Percentiles rank a stretch among this genome's conserved stretches.
Evolutionary conservation across 257 asterid genomes (phyloP).

Genomic region (Solanum clarkiae): DNA sequence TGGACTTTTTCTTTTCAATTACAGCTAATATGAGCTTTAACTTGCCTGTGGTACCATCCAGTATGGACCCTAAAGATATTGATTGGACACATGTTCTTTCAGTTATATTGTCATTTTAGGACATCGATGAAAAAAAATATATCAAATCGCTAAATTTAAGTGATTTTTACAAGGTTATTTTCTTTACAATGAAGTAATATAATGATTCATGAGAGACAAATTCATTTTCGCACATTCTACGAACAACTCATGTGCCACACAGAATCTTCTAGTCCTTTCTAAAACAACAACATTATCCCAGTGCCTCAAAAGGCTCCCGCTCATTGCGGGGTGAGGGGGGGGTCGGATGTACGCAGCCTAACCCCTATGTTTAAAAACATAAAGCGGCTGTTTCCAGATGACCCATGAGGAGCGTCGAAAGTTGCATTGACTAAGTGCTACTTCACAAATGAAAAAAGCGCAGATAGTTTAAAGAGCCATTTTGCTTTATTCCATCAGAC

Average conservation of each 20-base stretch:
- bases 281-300: too few species aligned
- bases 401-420: too few species aligned
- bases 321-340: too few species aligned
- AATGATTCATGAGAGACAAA: neutral
- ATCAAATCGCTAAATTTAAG: rapidly evolving
- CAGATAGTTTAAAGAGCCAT: too few species aligned
- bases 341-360: too few species aligned
- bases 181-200: neutral
- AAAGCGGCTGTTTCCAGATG: too few species aligned
- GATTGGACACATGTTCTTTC: neutral
- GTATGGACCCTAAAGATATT: neutral
- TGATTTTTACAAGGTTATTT: neutral
- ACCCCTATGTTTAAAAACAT: too few species aligned
- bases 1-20: neutral
- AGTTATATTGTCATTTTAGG: neutral
- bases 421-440: too few species aligned
- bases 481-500: too few species aligned
- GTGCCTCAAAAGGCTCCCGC: too few species aligned
- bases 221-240: neutral
- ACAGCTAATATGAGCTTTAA: neutral
- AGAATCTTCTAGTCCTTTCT: neutral
- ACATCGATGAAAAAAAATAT: neutral
- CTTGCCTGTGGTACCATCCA: neutral
- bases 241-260: neutral
- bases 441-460: too few species aligned